phyloP scores from a whole-genome alignment of 495 filamentous ascomycete genomes.

The Penicillium coprophilum region DNA sequence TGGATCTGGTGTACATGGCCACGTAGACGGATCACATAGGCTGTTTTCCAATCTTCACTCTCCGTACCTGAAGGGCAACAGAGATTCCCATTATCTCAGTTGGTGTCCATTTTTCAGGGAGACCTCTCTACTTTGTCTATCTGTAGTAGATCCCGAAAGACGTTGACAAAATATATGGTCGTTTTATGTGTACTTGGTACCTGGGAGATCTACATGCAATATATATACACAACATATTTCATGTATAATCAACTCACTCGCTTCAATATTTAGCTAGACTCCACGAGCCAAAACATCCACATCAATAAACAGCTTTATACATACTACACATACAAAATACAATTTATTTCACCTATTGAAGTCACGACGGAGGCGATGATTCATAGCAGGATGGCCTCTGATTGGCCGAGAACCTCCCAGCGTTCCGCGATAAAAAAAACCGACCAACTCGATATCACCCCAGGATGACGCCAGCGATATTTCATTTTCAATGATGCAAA shows the following conservation, averaged over 20 bases:
- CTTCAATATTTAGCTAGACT: background rate
- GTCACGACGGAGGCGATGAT: constrained; percentile 12
- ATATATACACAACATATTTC: background rate
- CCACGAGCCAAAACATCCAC: background rate
- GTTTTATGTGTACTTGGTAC: background rate
- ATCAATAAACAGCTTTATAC: background rate
- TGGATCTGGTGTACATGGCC: background rate
- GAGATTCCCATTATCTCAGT: too few species aligned
- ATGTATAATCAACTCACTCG: background rate
- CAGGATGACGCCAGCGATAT: constrained; percentile 4
- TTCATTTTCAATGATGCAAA: constrained; percentile 32
- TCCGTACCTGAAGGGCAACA: too few species aligned
- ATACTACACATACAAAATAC: background rate
- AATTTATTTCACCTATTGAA: background rate
- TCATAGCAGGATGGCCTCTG: constrained; percentile 14
- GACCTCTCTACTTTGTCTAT: background rate
- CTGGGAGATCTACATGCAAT: background rate
- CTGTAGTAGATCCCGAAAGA: background rate
- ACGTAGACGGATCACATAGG: background rate
- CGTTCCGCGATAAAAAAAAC: constrained; percentile 26
- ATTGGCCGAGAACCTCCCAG: constrained; percentile 16
- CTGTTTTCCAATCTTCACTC: background rate
- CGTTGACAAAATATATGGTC: too few species aligned
- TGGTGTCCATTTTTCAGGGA: too few species aligned
- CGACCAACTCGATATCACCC: constrained; percentile 8